phyloP scores from a whole-genome alignment of 2,329 filamentous ascomycete genomes.

The Penicillium sp. region DNA sequence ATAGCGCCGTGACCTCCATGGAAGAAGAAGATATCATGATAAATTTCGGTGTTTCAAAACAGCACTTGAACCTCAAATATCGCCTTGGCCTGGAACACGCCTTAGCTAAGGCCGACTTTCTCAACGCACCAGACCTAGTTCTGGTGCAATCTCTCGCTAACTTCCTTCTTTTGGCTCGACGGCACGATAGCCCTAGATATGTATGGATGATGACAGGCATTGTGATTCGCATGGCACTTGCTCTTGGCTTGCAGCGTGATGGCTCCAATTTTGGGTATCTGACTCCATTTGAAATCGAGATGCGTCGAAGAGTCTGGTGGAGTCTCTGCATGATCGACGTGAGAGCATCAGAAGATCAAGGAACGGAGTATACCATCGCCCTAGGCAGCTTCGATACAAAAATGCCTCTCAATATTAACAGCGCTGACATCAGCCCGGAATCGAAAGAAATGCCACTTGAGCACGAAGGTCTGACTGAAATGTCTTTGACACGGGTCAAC shows the following conservation, averaged over 20 bases:
- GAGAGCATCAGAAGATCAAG: slow-evolving; percentile 63
- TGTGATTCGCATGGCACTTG: slow-evolving; percentile 20
- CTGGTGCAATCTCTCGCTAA: slow-evolving; percentile 20
- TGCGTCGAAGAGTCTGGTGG: slow-evolving; percentile 43
- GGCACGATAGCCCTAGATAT: slow-evolving; percentile 22
- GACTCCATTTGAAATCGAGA: slow-evolving; percentile 52
- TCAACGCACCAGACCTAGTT: slow-evolving; percentile 17
- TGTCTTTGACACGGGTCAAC: slow-evolving; percentile 45
- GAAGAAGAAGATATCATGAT: slow-evolving; percentile 53
- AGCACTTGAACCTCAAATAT: slow-evolving; percentile 22
- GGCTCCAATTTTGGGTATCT: slow-evolving; percentile 35
- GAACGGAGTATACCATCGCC: slow-evolving; percentile 61
- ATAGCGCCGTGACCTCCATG: slow-evolving; percentile 57
- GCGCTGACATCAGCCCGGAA: slow-evolving; percentile 49
- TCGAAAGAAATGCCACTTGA: slow-evolving; percentile 51
- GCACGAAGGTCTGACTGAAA: slow-evolving; percentile 57
- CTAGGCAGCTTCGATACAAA: slow-evolving; percentile 62
- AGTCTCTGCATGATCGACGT: slow-evolving; percentile 55
- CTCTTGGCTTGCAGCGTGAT: slow-evolving; percentile 22
- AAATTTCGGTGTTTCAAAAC: slow-evolving; percentile 21
- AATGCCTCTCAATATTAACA: slow-evolving; percentile 52
- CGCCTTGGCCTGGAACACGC: slow-evolving; percentile 21
- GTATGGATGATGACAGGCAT: slow-evolving; percentile 28
- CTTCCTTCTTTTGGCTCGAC: slow-evolving; percentile 19
- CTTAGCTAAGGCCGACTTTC: slow-evolving; percentile 23